These are phyloP conservation scores for Amanita jacksonii DNA, from an alignment of 768 basidiomycete species.

Conservation along the genomic window DNA sequence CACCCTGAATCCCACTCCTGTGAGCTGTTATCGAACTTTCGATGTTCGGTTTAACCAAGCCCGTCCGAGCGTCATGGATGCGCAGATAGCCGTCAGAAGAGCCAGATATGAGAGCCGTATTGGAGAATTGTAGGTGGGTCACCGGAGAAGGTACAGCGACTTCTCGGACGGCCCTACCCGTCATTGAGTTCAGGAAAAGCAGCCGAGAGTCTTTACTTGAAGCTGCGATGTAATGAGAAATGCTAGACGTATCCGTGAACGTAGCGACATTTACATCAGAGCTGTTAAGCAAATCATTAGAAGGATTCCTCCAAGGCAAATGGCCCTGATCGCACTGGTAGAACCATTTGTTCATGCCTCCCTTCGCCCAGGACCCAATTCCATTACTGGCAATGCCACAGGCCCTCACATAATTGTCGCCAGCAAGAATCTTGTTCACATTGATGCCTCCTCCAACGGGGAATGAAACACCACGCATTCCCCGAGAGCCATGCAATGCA, in stretches of 20 bases:
- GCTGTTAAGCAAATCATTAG: conserved; percentile 12
- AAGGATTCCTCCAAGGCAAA: conserved; percentile 2
- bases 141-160: conserved; percentile 45
- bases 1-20: conserved; percentile 69
- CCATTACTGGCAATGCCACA: conserved; percentile 50
- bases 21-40: conserved; percentile 70
- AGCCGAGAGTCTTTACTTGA: conserved; percentile 54
- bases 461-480: conserved; percentile 63
- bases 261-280: conserved; percentile 25
- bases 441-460: conserved; percentile 57
- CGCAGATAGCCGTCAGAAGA: conserved; percentile 68
- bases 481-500: conserved; percentile 56
- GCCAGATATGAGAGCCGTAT: conserved; percentile 56
- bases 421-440: conserved; percentile 67
- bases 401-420: conserved; percentile 72
- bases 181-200: conserved; percentile 62
- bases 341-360: conserved; percentile 80
- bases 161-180: conserved; percentile 55
- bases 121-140: conserved; percentile 57
- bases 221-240: conserved; percentile 49
- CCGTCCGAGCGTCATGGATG: conserved; percentile 62
- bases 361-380: conserved; percentile 75
- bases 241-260: conserved; percentile 38
- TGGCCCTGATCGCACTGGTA: conserved; percentile 39
- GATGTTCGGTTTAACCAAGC: conserved; percentile 34